Evolutionary conservation across 345 rosid genomes (phyloP), one percentile per base, ranked within the genome.

Genomic region (Sonneratia alba): DNA sequence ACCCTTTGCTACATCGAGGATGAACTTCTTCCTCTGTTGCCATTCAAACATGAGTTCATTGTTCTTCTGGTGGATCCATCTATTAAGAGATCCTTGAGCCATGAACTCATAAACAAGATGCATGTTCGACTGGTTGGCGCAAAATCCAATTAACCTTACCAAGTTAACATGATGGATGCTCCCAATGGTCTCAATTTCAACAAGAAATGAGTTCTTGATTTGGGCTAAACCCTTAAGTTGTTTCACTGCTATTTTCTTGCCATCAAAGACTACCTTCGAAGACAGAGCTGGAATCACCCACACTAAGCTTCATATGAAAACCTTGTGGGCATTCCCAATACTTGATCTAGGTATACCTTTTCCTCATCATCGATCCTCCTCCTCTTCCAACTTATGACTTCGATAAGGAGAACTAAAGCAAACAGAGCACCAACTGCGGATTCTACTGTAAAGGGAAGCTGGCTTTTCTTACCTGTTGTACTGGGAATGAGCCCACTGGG

Each of bases 251-350:
- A 79, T 48, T 73, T n/a, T 63, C 3, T 51, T 49, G 14, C 80
- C 73, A 49, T 71, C 55, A 3, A 15, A 73, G 42, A 47, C 38
- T 77, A 7, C 77, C 80, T 77, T 71, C 40, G 57, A 72, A 74
- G 6, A 79, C 82, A 3, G 72, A 67, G 21, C 80, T 80, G n/a
- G 76, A 79, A 47, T 80, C 82, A 24, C 79, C 82, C 10, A 48
- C 67, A 10, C 71, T 71, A 6, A 73, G 81, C 67, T n/a, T 77
- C 37, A 21, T 36, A 9, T 13, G 55, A 53, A 67, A 62, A 72
- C 48, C 56, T 43, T 13, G 55, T 72, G 16, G 69, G 69, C 24
- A 36, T 37, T 36, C 27, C 65, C 3, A 49, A 45, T 9, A 37
- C 49, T 55, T 53, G 66, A 57, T 55, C 66, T 4, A 70, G 37